These are phyloP conservation scores for Allium sativum DNA, from an alignment of 106 monocot species.

Conservation along the genomic window DNA sequence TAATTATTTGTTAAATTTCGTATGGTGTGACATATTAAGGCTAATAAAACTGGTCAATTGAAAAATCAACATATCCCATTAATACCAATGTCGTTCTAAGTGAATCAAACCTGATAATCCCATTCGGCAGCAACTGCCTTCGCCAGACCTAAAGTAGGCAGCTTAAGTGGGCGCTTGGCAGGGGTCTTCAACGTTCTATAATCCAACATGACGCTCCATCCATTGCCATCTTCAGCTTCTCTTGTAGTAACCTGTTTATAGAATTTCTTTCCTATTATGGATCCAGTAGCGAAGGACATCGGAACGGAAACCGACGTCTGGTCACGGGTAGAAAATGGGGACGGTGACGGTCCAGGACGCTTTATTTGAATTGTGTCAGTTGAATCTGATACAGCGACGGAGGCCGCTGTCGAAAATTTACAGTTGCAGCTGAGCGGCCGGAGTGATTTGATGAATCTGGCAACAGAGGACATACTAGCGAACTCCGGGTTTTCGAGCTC, in stretches of 20 bases:
- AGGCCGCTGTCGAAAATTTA: neutral
- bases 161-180: constrained; percentile 69
- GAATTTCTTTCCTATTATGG: constrained; percentile 91
- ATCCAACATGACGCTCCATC: constrained; percentile 98
- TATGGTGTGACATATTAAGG: too few relatives aligned
- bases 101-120: constrained; percentile 78
- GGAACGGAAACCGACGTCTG: constrained; percentile 74
- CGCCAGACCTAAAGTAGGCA: constrained; percentile 68
- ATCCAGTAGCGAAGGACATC: constrained; percentile 83
- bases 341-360: constrained; percentile 6
- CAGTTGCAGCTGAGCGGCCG: neutral
- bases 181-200: constrained; percentile 91
- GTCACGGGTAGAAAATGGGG: constrained; percentile 34
- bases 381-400: neutral
- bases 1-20: too few relatives aligned
- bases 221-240: constrained; percentile 78
- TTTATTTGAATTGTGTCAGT: constrained; percentile 52
- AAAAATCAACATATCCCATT: too few relatives aligned
- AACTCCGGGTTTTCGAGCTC: too few relatives aligned
- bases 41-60: too few relatives aligned
- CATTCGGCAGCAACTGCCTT: constrained; percentile 92
- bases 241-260: constrained; percentile 72
- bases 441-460: constrained; percentile 7
- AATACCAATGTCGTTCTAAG: too few relatives aligned
- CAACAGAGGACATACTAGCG: neutral